Conservation (phyloP, 225 moss, liverwort and hornwort genomes). For the Anthoceros angustus region DNA sequence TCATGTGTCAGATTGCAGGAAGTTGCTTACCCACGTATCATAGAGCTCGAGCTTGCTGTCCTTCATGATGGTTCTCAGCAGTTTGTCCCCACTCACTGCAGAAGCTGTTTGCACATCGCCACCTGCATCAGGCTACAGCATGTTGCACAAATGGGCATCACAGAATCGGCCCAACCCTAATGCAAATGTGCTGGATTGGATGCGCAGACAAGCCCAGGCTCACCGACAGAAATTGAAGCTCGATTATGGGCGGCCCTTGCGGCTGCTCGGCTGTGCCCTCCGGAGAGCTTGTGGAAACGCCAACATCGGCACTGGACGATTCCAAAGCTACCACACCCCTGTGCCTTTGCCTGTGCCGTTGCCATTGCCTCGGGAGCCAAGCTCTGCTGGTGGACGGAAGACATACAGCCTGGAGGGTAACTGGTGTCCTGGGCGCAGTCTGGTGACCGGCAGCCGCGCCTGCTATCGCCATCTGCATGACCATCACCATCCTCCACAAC, state of each 20-base stretch:
- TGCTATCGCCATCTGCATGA: background rate
- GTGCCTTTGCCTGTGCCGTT: background rate
- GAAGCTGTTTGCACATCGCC: constrained; percentile 17
- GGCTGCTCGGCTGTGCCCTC: constrained; percentile 12
- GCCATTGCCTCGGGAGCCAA: background rate
- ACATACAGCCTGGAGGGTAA: background rate
- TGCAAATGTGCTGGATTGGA: no score
- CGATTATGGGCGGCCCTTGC: constrained; percentile 22
- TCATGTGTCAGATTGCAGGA: background rate
- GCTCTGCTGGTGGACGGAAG: background rate
- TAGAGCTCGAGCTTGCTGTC: constrained; percentile 38
- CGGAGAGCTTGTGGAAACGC: constrained; percentile 12
- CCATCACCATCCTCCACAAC: background rate
- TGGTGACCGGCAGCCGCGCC: background rate
- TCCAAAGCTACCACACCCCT: background rate
- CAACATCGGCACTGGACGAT: background rate
- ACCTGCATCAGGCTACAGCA: constrained; percentile 20
- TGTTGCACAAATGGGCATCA: background rate
- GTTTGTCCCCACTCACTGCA: constrained; percentile 28
- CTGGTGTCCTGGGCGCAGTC: background rate
- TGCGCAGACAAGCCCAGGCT: background rate
- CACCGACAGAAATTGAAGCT: constrained; percentile 25
- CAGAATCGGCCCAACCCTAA: no score
- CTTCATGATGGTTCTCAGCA: constrained; percentile 29
- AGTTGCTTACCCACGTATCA: constrained; percentile 20